Evolutionary conservation across 2,329 filamentous ascomycete species (phyloP).

Genomic region (Calonectria naviculata): DNA sequence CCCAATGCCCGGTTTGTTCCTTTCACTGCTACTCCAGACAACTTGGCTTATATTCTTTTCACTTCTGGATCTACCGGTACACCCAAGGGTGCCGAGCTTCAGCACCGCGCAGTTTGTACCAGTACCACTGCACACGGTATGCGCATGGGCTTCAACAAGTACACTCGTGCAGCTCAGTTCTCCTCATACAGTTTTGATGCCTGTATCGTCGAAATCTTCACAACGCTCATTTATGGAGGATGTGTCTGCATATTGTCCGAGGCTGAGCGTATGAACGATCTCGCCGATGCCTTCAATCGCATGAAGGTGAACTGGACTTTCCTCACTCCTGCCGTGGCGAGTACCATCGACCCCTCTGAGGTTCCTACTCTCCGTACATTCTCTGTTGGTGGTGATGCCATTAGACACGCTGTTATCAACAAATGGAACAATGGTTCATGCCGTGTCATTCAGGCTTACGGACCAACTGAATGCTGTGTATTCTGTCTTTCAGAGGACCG

Average conservation of each 20-base stretch:
- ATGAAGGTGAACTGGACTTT: constrained; percentile 26
- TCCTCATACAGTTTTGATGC: constrained; percentile 37
- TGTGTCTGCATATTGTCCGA: constrained; percentile 38
- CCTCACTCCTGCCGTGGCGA: constrained; percentile 15
- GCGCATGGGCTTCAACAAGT: not conserved
- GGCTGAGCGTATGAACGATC: constrained; percentile 25
- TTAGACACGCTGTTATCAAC: not conserved
- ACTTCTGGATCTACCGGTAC: constrained; percentile 30
- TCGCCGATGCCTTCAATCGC: constrained; percentile 25
- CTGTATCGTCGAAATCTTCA: constrained; percentile 30
- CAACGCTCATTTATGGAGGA: constrained; percentile 31
- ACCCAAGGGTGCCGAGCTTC: constrained; percentile 24
- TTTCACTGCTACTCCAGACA: not conserved
- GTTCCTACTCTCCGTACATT: not conserved
- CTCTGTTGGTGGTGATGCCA: not conserved
- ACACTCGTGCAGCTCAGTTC: constrained; percentile 27
- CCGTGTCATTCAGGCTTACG: not conserved
- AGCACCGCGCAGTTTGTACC: constrained; percentile 19
- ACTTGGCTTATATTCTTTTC: constrained; percentile 19
- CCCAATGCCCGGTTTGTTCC: not conserved
- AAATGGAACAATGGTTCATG: not conserved
- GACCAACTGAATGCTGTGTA: constrained; percentile 1
- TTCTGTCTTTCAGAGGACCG: not conserved
- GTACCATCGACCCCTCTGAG: not conserved
- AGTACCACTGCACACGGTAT: constrained; percentile 6